Evolutionary conservation across 495 filamentous ascomycete genomes (phyloP), one percentile per base, ranked within the genome.

Genomic region (Hypoxylon rickii): DNA sequence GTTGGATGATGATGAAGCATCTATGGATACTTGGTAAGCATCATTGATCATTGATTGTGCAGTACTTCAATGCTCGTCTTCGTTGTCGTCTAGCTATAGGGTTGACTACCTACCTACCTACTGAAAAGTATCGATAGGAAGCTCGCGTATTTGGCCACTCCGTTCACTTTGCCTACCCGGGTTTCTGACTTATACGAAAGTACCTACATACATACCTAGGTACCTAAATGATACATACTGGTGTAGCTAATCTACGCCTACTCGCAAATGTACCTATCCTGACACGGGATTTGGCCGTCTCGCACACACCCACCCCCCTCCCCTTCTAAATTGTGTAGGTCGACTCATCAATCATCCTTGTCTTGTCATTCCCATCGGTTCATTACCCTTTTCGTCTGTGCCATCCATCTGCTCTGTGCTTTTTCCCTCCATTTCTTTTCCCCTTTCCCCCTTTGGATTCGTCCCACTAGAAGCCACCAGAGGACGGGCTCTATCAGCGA

Each of bases 281-380:
- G n/a, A 41, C 17, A 45, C 34, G 44, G 44, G 54, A 40, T 63
- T 48, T 33, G 53, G 49, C 53, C 59, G 46, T 58, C 48, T 58
- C 51, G 33, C 26, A 52, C 31, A 29, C 24, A 29, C 24, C 4
- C 22, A n/a, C 34, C 38, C 55, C 43, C 21, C 26, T 38, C 39
- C 44, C 34, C 19, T 45, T 57, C 54, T 29, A 38, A 44, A 24
- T 21, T 33, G 59, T 63, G 54, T 58, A 59, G 34, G 55, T 51
- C 45, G 45, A 29, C 48, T 51, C 49, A 60, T 48, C 55, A 29
- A 42, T 51, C 49, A 60, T 48, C 55, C 55, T 60, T 64, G 61
- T 64, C 51, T 55, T 55, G 61, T 59, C 61, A 58, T 51, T 51
- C 51, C 45, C 45, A 51, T 55, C 45, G 31, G 50, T 45, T 55